A percentile compares a stretch with the other conserved stretches of the same genome.
These are phyloP conservation scores for Fusarium solani-melongenae DNA, from an alignment of 2,329 filamentous ascomycete genomes.

Conservation along the genomic window DNA sequence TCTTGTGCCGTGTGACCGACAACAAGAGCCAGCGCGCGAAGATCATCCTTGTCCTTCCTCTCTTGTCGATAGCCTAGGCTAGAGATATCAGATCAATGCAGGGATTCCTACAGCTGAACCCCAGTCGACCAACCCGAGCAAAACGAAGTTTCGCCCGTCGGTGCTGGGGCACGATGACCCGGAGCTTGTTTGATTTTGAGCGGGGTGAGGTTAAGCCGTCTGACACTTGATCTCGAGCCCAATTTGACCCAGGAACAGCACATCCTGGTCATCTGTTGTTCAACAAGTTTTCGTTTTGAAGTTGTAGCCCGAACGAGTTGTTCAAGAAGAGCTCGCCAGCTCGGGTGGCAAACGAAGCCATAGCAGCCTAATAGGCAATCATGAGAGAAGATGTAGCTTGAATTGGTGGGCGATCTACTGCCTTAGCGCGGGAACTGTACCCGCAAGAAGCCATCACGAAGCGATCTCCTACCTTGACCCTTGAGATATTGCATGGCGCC, in stretches of 20 bases:
- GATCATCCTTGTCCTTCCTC: constrained; percentile 35
- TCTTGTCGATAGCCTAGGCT: constrained; percentile 12
- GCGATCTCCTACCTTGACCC: constrained; percentile 17
- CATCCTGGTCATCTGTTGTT: background rate
- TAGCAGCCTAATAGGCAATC: background rate
- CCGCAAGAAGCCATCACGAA: constrained; percentile 36
- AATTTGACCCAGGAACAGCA: constrained; percentile 4
- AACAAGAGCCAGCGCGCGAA: background rate
- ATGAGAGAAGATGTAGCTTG: background rate
- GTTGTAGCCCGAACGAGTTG: background rate
- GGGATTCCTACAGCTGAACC: constrained; percentile 36
- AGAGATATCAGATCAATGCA: constrained; percentile 25
- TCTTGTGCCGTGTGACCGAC: constrained; percentile 24
- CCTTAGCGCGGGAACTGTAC: constrained; percentile 20
- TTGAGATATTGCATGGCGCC: constrained; percentile 32
- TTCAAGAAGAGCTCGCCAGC: background rate
- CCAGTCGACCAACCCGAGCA: constrained; percentile 15
- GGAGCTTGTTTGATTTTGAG: constrained; percentile 4
- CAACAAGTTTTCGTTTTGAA: background rate
- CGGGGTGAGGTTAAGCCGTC: constrained; percentile 39
- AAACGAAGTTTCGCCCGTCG: background rate
- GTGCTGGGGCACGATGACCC: constrained; percentile 6
- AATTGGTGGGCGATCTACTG: constrained; percentile 12
- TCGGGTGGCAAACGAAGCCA: background rate
- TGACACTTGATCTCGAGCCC: constrained; percentile 36